phyloP scores from a whole-genome alignment of 192 early-diverging fungal species.

The Entophlyctis luteolus region DNA sequence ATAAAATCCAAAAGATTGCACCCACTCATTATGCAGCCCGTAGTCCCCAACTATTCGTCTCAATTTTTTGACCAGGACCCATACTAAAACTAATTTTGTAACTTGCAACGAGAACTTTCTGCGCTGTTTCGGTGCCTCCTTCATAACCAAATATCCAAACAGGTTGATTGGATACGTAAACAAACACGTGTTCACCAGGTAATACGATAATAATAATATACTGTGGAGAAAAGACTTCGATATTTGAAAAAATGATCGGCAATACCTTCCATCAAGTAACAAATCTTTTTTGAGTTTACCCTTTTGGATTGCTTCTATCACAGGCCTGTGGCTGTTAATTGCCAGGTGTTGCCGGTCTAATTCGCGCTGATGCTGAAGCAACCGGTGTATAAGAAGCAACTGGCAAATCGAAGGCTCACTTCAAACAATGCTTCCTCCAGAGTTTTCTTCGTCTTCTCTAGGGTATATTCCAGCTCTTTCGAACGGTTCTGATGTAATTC shows the following conservation, averaged over 20 bases:
- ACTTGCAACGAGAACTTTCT: slow-evolving; percentile 30
- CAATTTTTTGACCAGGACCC: slow-evolving; percentile 24
- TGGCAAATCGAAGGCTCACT: neutral
- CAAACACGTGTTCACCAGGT: slow-evolving; percentile 35
- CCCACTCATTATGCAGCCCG: slow-evolving; percentile 43
- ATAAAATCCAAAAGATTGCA: neutral
- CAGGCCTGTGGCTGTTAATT: slow-evolving; percentile 27
- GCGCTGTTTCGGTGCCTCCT: neutral
- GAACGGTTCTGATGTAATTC: slow-evolving; percentile 9
- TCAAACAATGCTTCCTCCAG: slow-evolving; percentile 36
- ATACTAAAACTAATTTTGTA: slow-evolving; percentile 25
- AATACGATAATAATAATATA: slow-evolving; percentile 35
- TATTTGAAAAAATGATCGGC: neutral
- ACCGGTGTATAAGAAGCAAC: neutral
- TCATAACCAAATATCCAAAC: slow-evolving; percentile 23
- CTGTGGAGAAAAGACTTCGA: slow-evolving; percentile 1
- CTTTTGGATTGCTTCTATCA: slow-evolving; percentile 33
- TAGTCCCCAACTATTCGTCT: slow-evolving; percentile 27
- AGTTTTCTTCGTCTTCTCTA: slow-evolving; percentile 17
- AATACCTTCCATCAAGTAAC: slow-evolving; percentile 30
- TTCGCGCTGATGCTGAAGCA: slow-evolving; percentile 35
- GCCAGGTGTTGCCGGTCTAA: slow-evolving; percentile 30
- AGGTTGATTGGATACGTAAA: slow-evolving; percentile 35
- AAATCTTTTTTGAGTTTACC: slow-evolving; percentile 40
- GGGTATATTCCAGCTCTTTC: slow-evolving; percentile 2